Percentiles rank a stretch among this genome's conserved stretches.
phyloP scores from a whole-genome alignment of 768 basidiomycete genomes.

The Auricularia auricula-judae region DNA sequence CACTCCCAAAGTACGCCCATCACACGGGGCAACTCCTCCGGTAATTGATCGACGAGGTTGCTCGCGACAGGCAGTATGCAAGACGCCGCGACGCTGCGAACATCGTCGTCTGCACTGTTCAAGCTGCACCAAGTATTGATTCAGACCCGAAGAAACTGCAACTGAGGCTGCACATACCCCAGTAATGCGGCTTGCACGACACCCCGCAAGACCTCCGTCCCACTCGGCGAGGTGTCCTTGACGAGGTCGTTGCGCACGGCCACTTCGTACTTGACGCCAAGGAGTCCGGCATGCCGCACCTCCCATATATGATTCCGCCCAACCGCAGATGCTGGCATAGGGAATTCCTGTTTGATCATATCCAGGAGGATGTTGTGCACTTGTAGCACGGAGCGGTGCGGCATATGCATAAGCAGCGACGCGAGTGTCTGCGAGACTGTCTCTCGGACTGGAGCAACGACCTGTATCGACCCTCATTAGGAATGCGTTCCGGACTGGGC shows the following conservation, averaged over 20 bases:
- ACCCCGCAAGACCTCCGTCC: conserved; percentile 53
- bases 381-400: conserved; percentile 60
- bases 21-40: conserved; percentile 59
- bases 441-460: conserved; percentile 93
- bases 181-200: conserved; percentile 87
- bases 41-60: conserved; percentile 65
- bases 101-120: conserved; percentile 88
- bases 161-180: conserved; percentile 40
- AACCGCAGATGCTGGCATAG: conserved; percentile 24
- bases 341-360: conserved; percentile 89
- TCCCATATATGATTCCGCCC: conserved; percentile 72
- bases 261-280: conserved; percentile 96
- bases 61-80: conserved; percentile 82
- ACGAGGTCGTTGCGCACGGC: conserved; percentile 86
- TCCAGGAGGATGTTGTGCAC: conserved; percentile 77
- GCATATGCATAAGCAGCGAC: conserved; percentile 80
- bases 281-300: conserved; percentile 91
- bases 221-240: conserved; percentile 27
- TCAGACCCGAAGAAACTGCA: conserved; percentile 1
- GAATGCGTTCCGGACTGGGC: no score
- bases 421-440: conserved; percentile 92
- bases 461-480: conserved; percentile 23
- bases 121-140: conserved; percentile 38
- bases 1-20: conserved; percentile 86
- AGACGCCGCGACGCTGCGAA: conserved; percentile 87